Evolutionary conservation across 371 early-diverging fungal species (phyloP).

Genomic region (Chytridium lagenaria): DNA sequence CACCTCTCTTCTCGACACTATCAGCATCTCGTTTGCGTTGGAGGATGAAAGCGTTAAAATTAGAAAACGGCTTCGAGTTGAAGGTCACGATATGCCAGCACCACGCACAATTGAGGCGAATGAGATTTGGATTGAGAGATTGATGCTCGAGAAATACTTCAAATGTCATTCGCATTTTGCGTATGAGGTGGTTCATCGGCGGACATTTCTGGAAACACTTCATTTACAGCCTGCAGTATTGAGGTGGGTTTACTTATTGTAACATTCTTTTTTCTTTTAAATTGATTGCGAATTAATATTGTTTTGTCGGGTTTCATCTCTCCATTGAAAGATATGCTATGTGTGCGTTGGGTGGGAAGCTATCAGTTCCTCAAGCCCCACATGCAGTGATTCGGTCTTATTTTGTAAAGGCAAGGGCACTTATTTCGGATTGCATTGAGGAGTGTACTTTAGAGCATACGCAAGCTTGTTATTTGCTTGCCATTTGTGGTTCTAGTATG

Average conservation of each 20-base stretch:
- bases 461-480: neutral
- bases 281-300: neutral
- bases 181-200: conserved; percentile 3
- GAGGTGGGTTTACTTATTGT: no score
- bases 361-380: conserved; percentile 1
- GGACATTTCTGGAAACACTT: neutral
- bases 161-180: neutral
- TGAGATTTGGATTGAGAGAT: conserved; percentile 1
- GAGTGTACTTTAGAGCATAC: neutral
- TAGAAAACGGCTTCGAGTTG: neutral
- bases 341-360: neutral
- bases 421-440: neutral
- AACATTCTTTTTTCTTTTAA: no score
- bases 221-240: neutral
- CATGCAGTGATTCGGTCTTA: neutral
- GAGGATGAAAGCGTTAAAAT: neutral
- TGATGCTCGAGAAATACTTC: neutral
- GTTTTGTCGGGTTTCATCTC: neutral
- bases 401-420: neutral
- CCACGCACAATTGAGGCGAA: no score
- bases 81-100: neutral
- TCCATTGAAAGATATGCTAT: conserved; percentile 11
- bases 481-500: neutral
- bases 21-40: neutral
- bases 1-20: neutral